A percentile compares a stretch with the other conserved stretches of the same genome.
Conservation (phyloP, 495 filamentous ascomycete species). For the Rostrohypoxylon terebratum region DNA sequence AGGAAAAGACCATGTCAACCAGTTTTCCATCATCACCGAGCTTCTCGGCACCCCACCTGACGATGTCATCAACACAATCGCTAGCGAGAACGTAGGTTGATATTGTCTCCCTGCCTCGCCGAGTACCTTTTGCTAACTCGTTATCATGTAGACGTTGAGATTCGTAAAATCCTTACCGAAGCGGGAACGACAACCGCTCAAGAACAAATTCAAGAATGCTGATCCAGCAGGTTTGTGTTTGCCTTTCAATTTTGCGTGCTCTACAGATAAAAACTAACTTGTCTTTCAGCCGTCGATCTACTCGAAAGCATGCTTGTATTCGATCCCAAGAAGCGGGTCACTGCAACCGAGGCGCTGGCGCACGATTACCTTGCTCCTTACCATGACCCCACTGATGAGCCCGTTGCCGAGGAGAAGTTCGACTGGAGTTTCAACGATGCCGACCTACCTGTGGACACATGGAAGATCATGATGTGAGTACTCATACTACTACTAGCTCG, state of each 20-base stretch:
- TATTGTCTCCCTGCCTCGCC: neutral
- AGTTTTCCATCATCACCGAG: slow-evolving; percentile 99
- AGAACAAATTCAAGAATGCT: slow-evolving; percentile 95
- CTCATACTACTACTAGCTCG: slow-evolving; percentile 11
- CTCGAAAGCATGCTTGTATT: slow-evolving; percentile 98
- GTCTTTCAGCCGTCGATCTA: slow-evolving; percentile 82
- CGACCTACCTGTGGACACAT: slow-evolving; percentile 97
- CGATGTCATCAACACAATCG: slow-evolving; percentile 98
- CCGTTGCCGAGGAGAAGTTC: slow-evolving; percentile 95
- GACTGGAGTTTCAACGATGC: slow-evolving; percentile 99
- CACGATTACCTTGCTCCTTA: slow-evolving; percentile 96
- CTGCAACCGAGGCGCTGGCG: slow-evolving; percentile 83
- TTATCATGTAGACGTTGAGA: slow-evolving; percentile 78
- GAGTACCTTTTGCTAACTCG: slow-evolving; percentile 15
- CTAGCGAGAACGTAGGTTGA: slow-evolving; percentile 89
- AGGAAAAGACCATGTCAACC: slow-evolving; percentile 98
- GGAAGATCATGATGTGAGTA: slow-evolving; percentile 99
- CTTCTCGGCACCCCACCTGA: slow-evolving; percentile 97
- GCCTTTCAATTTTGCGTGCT: neutral
- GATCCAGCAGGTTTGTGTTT: slow-evolving; percentile 82
- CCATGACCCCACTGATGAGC: slow-evolving; percentile 96
- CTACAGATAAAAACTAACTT: slow-evolving; percentile 20
- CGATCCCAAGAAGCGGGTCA: slow-evolving; percentile 91
- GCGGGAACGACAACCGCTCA: slow-evolving; percentile 88
- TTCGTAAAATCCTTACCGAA: slow-evolving; percentile 99